Evolutionary conservation across 306 rosid species (phyloP).

Genomic region (Citrullus colocynthis): DNA sequence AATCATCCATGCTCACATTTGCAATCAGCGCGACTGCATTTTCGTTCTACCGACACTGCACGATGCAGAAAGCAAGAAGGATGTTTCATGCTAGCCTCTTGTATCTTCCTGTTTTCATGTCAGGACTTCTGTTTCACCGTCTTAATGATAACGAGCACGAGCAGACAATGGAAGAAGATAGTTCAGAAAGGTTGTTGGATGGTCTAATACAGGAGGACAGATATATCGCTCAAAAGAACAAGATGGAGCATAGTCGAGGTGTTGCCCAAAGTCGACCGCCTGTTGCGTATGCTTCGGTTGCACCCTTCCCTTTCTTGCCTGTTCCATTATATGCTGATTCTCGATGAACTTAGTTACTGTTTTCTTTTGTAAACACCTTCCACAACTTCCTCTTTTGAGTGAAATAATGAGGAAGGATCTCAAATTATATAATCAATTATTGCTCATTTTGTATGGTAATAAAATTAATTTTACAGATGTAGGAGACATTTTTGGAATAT

Average conservation of each 20-base stretch:
- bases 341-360: background rate
- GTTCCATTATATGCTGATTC: conserved; percentile 43
- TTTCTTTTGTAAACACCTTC: background rate
- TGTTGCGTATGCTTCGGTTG: conserved; percentile 70
- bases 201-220: conserved; percentile 13
- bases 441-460: background rate
- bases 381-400: background rate
- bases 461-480: background rate
- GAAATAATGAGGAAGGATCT: conserved; percentile 5
- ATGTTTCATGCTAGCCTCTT: conserved; percentile 94
- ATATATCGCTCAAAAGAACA: conserved; percentile 12
- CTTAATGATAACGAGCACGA: conserved; percentile 30
- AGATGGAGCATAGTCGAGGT: conserved; percentile 5
- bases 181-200: conserved; percentile 14
- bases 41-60: conserved; percentile 66
- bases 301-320: conserved; percentile 90
- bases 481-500: background rate
- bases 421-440: background rate
- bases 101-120: conserved; percentile 87
- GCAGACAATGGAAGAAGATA: conserved; percentile 23
- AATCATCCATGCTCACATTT: conserved; percentile 73
- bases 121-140: conserved; percentile 81
- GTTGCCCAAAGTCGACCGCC: conserved; percentile 38
- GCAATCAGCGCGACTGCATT: conserved; percentile 68
- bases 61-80: conserved; percentile 60